Percentiles rank a stretch among this genome's conserved stretches.
Evolutionary conservation across 2,329 filamentous ascomycete species (phyloP).

Genomic region (Cryoendolithus antarcticus): DNA sequence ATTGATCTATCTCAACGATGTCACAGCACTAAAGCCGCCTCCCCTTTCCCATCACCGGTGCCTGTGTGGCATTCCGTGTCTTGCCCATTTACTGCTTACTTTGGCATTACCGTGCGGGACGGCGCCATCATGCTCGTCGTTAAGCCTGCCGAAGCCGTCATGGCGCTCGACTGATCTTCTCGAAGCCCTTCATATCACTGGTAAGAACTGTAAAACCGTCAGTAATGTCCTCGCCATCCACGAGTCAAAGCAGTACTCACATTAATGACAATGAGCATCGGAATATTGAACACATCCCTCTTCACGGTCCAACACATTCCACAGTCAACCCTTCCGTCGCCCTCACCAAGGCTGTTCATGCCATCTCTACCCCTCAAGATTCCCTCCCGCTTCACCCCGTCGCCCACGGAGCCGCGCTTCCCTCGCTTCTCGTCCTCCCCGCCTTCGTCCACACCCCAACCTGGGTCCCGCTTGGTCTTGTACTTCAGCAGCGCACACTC

Average conservation of each 20-base stretch:
- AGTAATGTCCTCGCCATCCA: background rate
- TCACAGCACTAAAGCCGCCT: too few relatives aligned
- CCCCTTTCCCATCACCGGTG: too few relatives aligned
- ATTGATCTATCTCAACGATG: too few relatives aligned
- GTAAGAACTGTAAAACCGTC: conserved; percentile 8
- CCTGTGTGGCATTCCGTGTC: too few relatives aligned
- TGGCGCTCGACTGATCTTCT: too few relatives aligned
- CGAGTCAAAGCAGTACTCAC: conserved; percentile 45
- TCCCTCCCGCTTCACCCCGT: conserved; percentile 13
- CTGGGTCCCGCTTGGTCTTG: conserved; percentile 52
- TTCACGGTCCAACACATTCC: conserved; percentile 97
- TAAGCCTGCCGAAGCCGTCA: too few relatives aligned
- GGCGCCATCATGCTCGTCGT: too few relatives aligned
- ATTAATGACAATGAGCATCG: conserved; percentile 97
- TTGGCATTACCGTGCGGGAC: too few relatives aligned
- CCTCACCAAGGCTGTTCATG: conserved; percentile 65
- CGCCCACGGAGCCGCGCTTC: conserved; percentile 10
- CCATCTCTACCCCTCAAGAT: conserved; percentile 54
- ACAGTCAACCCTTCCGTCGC: conserved; percentile 85
- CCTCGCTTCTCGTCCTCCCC: conserved; percentile 20
- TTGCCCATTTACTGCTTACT: too few relatives aligned
- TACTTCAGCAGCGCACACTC: conserved; percentile 86
- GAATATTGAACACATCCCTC: conserved; percentile 93
- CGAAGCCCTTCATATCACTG: conserved; percentile 4
- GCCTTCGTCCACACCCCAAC: conserved; percentile 35